phyloP scores from a whole-genome alignment of 2,329 filamentous ascomycete species.

The Penicillium sp. region DNA sequence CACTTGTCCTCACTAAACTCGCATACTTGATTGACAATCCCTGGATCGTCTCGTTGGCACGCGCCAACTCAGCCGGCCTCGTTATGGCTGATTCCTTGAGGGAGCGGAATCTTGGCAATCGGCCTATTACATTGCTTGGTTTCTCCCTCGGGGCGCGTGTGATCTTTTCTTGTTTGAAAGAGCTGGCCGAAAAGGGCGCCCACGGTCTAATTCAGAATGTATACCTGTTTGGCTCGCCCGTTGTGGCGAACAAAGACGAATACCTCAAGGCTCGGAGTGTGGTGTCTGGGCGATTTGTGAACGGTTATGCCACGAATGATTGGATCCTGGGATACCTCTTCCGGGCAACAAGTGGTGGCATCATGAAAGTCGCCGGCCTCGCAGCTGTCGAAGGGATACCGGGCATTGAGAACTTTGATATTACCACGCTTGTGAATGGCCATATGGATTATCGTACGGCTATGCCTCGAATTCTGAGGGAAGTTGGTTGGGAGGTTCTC shows the following conservation, averaged over 20 bases:
- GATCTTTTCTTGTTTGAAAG: slow-evolving; percentile 86
- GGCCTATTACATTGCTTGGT: slow-evolving; percentile 88
- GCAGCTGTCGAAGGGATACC: slow-evolving; percentile 72
- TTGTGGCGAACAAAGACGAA: slow-evolving; percentile 89
- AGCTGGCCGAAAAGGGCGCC: slow-evolving; percentile 79
- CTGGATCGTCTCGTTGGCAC: slow-evolving; percentile 93
- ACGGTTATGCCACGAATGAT: slow-evolving; percentile 90
- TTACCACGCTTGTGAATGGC: slow-evolving; percentile 79
- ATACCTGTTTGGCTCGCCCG: slow-evolving; percentile 87
- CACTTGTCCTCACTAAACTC: slow-evolving; percentile 86
- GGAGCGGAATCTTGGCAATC: slow-evolving; percentile 83
- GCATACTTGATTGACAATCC: slow-evolving; percentile 97
- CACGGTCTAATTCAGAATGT: slow-evolving; percentile 90
- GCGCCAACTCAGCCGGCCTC: slow-evolving; percentile 81
- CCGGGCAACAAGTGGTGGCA: slow-evolving; percentile 87
- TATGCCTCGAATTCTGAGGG: slow-evolving; percentile 82
- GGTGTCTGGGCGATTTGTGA: slow-evolving; percentile 88
- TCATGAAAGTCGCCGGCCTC: slow-evolving; percentile 82
- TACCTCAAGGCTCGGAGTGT: slow-evolving; percentile 78
- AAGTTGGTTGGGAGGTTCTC: slow-evolving; percentile 87
- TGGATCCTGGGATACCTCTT: slow-evolving; percentile 98
- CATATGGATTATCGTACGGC: slow-evolving; percentile 96
- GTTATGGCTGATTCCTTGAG: slow-evolving; percentile 93
- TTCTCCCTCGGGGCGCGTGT: slow-evolving; percentile 91
- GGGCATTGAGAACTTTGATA: slow-evolving; percentile 83